phyloP scores from a whole-genome alignment of 2,329 filamentous ascomycete genomes.

The Aspergillus novofumigatus region DNA sequence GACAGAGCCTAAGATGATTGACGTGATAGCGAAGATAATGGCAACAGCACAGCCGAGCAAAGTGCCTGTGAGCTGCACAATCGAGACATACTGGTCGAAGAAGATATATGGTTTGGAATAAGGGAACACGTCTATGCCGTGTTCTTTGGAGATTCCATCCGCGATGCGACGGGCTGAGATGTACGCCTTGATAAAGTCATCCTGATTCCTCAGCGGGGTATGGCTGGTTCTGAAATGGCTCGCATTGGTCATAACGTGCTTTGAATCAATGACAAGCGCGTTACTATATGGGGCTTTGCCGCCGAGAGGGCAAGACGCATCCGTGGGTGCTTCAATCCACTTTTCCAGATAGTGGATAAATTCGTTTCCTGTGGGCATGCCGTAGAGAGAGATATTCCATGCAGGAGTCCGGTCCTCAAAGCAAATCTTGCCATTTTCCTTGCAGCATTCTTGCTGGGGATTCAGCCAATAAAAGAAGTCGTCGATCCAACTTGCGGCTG shows the following conservation, averaged over 20 bases:
- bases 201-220: constrained; percentile 77
- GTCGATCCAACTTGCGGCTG: constrained; percentile 92
- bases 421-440: constrained; percentile 67
- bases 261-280: constrained; percentile 72
- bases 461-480: constrained; percentile 98
- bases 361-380: constrained; percentile 91
- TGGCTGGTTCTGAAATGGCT: constrained; percentile 92
- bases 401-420: constrained; percentile 71
- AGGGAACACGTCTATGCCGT: constrained; percentile 81
- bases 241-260: constrained; percentile 65
- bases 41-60: constrained; percentile 78
- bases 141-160: constrained; percentile 64
- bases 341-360: constrained; percentile 81
- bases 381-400: constrained; percentile 84
- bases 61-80: constrained; percentile 72
- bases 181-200: constrained; percentile 91
- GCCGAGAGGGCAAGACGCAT: constrained; percentile 78
- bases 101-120: constrained; percentile 99
- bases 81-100: constrained; percentile 92
- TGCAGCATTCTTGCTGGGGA: constrained; percentile 72
- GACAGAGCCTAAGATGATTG: constrained; percentile 76
- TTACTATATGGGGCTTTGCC: constrained; percentile 83
- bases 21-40: constrained; percentile 78
- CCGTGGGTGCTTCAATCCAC: constrained; percentile 77
- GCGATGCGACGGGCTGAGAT: constrained; percentile 84